Conservation (phyloP, 306 rosid genomes). For the Hylodesmum podocarpum region DNA sequence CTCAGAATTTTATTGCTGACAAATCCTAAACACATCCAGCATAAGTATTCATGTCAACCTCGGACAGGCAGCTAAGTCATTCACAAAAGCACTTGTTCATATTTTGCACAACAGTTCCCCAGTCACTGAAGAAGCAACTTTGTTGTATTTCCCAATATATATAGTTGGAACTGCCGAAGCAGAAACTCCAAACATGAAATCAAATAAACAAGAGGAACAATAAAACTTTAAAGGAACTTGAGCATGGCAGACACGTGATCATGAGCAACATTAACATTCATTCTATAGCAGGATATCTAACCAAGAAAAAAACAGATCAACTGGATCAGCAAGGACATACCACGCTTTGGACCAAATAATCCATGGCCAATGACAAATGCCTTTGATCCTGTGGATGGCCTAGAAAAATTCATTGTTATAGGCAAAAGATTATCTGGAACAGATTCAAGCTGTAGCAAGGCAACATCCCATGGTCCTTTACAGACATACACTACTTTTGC, state of each 20-base stretch:
- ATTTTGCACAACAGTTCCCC: neutral
- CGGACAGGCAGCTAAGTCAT: neutral
- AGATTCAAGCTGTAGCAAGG: constrained; percentile 74
- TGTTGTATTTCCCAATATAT: neutral
- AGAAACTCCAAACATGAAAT: neutral
- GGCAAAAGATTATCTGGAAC: constrained; percentile 72
- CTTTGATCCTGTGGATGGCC: constrained; percentile 78
- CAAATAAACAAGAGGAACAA: constrained; percentile 2
- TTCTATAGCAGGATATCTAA: constrained; percentile 12
- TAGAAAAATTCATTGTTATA: constrained; percentile 52
- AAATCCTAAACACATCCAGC: neutral
- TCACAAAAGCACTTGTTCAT: neutral
- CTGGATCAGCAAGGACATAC: constrained; percentile 42
- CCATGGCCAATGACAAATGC: constrained; percentile 88
- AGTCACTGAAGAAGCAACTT: neutral
- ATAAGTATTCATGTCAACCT: neutral
- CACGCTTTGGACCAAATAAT: constrained; percentile 87
- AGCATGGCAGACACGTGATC: neutral
- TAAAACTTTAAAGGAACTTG: neutral
- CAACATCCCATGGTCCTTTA: constrained; percentile 93
- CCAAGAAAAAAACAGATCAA: constrained; percentile 17
- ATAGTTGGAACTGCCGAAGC: neutral
- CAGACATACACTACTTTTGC: constrained; percentile 79
- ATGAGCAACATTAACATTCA: constrained; percentile 3
- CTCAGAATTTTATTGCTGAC: neutral